These are phyloP conservation scores for Exophiala xenobiotica DNA, from an alignment of 2,329 filamentous ascomycete genomes.

Conservation along the genomic window DNA sequence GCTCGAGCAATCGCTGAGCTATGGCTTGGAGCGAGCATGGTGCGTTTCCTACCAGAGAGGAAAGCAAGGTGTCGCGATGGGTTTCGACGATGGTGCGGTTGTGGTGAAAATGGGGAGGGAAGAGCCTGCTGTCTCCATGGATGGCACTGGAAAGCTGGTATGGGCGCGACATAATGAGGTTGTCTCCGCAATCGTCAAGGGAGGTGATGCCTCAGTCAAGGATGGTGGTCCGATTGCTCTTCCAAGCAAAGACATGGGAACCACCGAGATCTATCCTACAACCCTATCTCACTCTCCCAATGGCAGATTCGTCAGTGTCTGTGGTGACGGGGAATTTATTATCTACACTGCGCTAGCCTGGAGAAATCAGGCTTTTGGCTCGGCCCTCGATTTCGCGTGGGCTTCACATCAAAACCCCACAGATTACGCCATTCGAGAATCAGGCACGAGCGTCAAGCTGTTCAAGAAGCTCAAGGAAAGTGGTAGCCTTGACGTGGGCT, in stretches of 20 bases:
- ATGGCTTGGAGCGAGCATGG: conserved; percentile 94
- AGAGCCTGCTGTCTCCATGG: conserved; percentile 97
- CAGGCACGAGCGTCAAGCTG: conserved; percentile 84
- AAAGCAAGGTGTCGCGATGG: conserved; percentile 89
- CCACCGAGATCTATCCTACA: conserved; percentile 84
- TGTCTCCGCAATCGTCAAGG: conserved; percentile 91
- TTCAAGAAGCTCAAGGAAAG: conserved; percentile 96
- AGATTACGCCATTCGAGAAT: conserved; percentile 96
- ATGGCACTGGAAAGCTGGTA: conserved; percentile 89
- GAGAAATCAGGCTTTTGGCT: conserved; percentile 96
- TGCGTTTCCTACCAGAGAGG: conserved; percentile 95
- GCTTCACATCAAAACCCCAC: conserved; percentile 50
- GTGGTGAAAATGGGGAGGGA: conserved; percentile 97
- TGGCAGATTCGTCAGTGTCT: conserved; percentile 82
- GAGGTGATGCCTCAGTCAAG: conserved; percentile 77
- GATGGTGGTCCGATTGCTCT: conserved; percentile 84
- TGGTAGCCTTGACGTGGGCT: conserved; percentile 87
- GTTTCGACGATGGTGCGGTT: conserved; percentile 96
- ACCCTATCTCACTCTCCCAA: conserved; percentile 95
- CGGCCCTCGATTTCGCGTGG: conserved; percentile 91
- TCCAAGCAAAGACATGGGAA: conserved; percentile 90
- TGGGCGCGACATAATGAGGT: conserved; percentile 96
- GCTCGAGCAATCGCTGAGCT: conserved; percentile 92
- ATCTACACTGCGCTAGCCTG: conserved; percentile 96
- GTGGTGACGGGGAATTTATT: conserved; percentile 97